phyloP scores from a whole-genome alignment of 768 basidiomycete species.

The Naganishia kalamii region DNA sequence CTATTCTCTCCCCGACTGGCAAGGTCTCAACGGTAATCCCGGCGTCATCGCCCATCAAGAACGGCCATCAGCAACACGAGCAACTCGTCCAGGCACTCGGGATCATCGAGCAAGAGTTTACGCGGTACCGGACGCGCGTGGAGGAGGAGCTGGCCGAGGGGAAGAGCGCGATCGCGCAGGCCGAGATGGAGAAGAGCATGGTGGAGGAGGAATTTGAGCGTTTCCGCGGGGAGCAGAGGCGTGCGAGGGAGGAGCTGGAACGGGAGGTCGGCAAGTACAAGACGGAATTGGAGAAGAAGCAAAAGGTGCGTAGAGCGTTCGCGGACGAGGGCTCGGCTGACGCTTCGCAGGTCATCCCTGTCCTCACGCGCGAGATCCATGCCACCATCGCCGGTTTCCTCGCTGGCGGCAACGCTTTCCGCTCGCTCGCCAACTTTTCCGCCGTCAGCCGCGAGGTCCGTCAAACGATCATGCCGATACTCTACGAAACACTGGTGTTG shows the following conservation, averaged over 20 bases:
- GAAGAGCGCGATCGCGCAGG: not conserved
- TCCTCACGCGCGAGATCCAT: not conserved
- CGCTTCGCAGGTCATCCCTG: no score
- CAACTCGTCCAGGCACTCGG: no score
- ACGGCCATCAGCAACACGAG: no score
- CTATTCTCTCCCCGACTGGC: not conserved
- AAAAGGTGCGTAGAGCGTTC: no score
- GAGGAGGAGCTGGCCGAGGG: not conserved
- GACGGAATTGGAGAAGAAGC: no score
- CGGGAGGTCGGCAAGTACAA: not conserved
- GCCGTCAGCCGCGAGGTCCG: not conserved
- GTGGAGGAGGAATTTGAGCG: not conserved
- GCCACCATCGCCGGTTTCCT: not conserved
- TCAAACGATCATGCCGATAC: not conserved
- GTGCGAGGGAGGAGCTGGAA: not conserved
- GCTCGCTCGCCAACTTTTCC: not conserved
- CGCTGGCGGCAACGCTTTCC: not conserved
- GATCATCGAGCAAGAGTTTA: not conserved
- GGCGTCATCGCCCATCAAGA: no score
- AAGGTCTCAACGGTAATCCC: no score
- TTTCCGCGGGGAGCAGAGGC: not conserved
- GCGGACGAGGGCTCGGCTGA: no score
- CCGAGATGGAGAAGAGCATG: not conserved
- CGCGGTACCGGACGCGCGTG: not conserved
- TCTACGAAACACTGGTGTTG: not conserved